These are phyloP conservation scores for Populus simonii DNA, from an alignment of 345 rosid genomes.

Conservation along the genomic window DNA sequence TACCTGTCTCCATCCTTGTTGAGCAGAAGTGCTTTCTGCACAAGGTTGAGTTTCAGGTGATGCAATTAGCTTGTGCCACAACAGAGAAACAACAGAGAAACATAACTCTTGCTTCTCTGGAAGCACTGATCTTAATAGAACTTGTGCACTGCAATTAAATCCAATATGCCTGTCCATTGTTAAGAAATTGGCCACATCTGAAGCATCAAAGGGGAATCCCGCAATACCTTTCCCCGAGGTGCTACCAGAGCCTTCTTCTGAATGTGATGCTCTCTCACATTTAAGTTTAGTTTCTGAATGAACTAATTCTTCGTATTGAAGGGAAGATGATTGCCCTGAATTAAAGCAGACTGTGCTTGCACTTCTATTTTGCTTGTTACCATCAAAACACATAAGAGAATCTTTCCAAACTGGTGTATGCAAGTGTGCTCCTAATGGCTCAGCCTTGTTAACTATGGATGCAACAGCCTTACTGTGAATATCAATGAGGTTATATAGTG, in stretches of 20 bases:
- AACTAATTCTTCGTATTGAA: conserved; percentile 37
- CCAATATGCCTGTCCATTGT: conserved; percentile 88
- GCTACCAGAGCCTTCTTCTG: conserved; percentile 52
- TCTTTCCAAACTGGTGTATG: conserved; percentile 65
- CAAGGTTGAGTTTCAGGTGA: conserved; percentile 86
- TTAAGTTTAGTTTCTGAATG: conserved; percentile 38
- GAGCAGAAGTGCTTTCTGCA: conserved; percentile 96
- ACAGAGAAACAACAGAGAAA: conserved; percentile 85
- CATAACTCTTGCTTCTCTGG: conserved; percentile 89
- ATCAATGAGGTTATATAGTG: conserved; percentile 85
- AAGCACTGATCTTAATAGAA: conserved; percentile 79
- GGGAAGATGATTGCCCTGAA: conserved; percentile 40
- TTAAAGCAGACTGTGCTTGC: conserved; percentile 36
- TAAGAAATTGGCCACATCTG: conserved; percentile 94
- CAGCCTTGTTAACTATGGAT: conserved; percentile 88
- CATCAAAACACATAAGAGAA: conserved; percentile 36
- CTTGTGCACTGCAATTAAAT: conserved; percentile 74
- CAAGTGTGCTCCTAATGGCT: conserved; percentile 78
- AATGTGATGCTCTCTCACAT: conserved; percentile 36
- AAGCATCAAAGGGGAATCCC: conserved; percentile 73
- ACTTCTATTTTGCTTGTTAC: conserved; percentile 43
- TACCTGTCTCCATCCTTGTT: conserved; percentile 99
- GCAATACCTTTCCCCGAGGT: conserved; percentile 52
- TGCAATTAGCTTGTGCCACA: conserved; percentile 90
- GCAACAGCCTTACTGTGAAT: conserved; percentile 94